Evolutionary conservation across 1,284 basidiomycete species (phyloP), one percentile per base, ranked within the genome.

Genomic region (Coniophora puteana): DNA sequence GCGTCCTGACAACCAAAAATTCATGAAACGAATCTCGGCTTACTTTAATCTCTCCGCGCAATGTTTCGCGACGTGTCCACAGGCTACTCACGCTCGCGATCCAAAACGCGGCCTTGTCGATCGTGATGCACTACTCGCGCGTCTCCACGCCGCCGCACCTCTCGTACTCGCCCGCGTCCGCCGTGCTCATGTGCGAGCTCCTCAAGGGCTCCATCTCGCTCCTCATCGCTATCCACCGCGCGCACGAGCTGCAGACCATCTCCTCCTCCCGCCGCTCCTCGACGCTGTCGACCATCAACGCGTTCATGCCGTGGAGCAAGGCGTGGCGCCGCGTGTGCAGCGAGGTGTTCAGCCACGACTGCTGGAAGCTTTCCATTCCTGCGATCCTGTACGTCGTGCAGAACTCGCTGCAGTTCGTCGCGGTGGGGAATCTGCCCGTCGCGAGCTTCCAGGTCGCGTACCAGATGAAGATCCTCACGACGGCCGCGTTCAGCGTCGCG

Each of bases 381-480:
- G 95, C 95, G 8, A 78, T 97, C 44, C 86, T 98, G 51, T 99
- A 98, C 53, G 92, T 95, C 51, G 76, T 95, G 38, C 93, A 97
- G 65, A 96, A 97, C 68, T 89, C 91, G 51, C 78, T 97, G 17
- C 94, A 96, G 64, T 97, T 93, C 64, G 88, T 95, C 43, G 94
- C 94, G 20, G 88, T 92, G 25, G 80, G 81, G 40, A 93, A 96
- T 66, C 76, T 96, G 41, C 89, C 91, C 45, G 91, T 91, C 33
- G 90, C 93, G 10, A 91, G 91, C 4, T 96, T 95, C 68, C 89
- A 91, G 56, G 89, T 93, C 49, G 87, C 85, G 21, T 93, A 93
- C 63, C 90, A 93, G 66, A 92, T 93, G 89, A 93, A 95, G 69
- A 95, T 96, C 55, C 77, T 96, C 50, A 96, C 93, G 22, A 97